Conservation (phyloP, 805 yeast genomes). For the Tetrapisispora iriomotensis region DNA sequence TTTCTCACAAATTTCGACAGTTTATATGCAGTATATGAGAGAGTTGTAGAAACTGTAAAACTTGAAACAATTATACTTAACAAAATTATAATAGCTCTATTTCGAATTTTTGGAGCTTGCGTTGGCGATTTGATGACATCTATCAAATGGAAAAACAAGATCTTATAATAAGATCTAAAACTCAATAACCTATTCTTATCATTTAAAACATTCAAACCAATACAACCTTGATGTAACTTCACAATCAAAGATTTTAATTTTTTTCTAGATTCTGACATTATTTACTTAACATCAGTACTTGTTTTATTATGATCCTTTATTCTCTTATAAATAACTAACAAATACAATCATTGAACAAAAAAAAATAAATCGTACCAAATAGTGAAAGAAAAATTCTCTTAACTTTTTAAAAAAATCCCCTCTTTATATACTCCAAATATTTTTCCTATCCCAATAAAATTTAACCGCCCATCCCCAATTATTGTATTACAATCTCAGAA, state of each 20-base stretch:
- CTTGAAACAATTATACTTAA: neutral
- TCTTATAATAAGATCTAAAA: constrained; percentile 9
- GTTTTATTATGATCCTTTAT: neutral
- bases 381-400: neutral
- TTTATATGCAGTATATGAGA: neutral
- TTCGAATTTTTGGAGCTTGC: constrained; percentile 7
- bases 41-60: neutral
- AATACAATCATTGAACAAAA: neutral
- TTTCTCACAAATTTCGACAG: neutral
- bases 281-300: too few relatives aligned
- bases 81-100: constrained; percentile 1
- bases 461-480: constrained; percentile 6
- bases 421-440: neutral
- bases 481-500: too few relatives aligned
- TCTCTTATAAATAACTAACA: neutral
- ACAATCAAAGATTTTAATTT: constrained; percentile 6
- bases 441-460: neutral
- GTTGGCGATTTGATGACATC: constrained; percentile 15
- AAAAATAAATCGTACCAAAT: neutral
- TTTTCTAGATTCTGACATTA: constrained; percentile 5
- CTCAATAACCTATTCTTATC: constrained; percentile 7
- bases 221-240: constrained; percentile 12
- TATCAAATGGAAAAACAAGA: constrained; percentile 16
- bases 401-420: neutral
- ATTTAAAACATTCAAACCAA: constrained; percentile 13